These are phyloP conservation scores for Patellifolia procumbens DNA, from an alignment of 179 eudicot genomes.

Conservation along the genomic window DNA sequence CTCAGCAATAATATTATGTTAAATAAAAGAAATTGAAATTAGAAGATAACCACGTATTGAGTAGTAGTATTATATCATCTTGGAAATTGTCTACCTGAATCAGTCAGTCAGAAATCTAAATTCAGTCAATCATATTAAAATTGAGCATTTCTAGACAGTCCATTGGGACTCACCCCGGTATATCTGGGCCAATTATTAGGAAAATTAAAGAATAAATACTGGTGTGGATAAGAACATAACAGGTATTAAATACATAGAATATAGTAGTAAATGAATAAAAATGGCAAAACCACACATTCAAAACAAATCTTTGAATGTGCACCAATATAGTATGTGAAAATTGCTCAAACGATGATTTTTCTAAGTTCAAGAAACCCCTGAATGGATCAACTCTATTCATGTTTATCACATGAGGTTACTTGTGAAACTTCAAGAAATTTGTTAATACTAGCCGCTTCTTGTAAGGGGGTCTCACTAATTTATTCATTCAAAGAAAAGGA, in stretches of 20 bases:
- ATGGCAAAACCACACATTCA: not conserved
- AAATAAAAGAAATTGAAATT: not conserved
- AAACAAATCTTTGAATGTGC: slow-evolving; percentile 14
- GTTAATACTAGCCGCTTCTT: not conserved
- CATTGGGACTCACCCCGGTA: not conserved
- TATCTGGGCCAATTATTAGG: not conserved
- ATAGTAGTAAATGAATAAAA: not conserved
- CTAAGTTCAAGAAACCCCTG: slow-evolving; percentile 11
- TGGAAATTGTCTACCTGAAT: slow-evolving; percentile 18
- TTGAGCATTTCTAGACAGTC: slow-evolving; percentile 24
- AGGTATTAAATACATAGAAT: not conserved
- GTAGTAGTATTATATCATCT: slow-evolving; percentile 19
- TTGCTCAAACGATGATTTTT: not conserved
- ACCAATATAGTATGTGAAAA: not conserved
- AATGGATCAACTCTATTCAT: slow-evolving; percentile 10
- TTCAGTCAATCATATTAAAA: slow-evolving; percentile 3
- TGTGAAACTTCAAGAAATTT: not conserved
- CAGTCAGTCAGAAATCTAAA: slow-evolving; percentile 13
- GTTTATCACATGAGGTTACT: slow-evolving; percentile 24
- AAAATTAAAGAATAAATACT: not conserved
- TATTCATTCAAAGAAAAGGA: not conserved
- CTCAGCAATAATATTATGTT: slow-evolving; percentile 3
- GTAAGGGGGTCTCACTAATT: not conserved
- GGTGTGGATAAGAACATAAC: not conserved
- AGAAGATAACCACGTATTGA: not conserved